phyloP scores from a whole-genome alignment of 1,284 basidiomycete genomes.

The Cryptococcus depauperatus region DNA sequence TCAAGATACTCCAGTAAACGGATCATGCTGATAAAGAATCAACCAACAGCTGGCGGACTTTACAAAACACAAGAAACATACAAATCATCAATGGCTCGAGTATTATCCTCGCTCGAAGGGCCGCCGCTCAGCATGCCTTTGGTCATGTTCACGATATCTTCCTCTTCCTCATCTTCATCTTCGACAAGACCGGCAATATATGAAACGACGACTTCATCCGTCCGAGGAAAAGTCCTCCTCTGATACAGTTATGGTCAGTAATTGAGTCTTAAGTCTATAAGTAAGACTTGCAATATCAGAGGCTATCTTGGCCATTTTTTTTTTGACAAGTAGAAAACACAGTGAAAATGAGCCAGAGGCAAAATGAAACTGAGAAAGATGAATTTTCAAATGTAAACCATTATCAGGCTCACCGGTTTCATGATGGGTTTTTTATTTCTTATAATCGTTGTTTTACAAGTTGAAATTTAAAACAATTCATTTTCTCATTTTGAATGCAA shows the following conservation, averaged over 20 bases:
- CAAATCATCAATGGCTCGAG: constrained; percentile 43
- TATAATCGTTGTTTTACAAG: no score
- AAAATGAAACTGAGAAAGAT: no score
- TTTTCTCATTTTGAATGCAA: no score
- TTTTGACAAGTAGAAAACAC: no score
- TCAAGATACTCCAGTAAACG: constrained; percentile 61
- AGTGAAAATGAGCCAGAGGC: not conserved
- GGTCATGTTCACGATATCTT: constrained; percentile 73
- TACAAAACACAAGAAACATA: constrained; percentile 16
- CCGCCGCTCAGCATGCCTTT: constrained; percentile 56
- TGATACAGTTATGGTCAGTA: constrained; percentile 12
- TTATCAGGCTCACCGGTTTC: no score
- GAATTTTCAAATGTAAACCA: no score
- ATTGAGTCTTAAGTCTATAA: not conserved
- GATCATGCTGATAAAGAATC: constrained; percentile 45
- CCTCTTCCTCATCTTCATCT: constrained; percentile 77
- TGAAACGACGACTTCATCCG: constrained; percentile 85
- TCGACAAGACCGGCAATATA: constrained; percentile 89
- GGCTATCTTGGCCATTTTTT: constrained; percentile 25
- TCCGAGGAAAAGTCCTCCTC: constrained; percentile 68
- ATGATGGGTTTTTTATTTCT: no score
- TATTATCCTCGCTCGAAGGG: constrained; percentile 29
- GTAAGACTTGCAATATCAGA: constrained; percentile 27
- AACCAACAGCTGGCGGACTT: constrained; percentile 1
- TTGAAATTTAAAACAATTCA: no score